These are phyloP conservation scores for Pseudofabraea citricarpa DNA, from an alignment of 2,329 filamentous ascomycete genomes.

Conservation along the genomic window DNA sequence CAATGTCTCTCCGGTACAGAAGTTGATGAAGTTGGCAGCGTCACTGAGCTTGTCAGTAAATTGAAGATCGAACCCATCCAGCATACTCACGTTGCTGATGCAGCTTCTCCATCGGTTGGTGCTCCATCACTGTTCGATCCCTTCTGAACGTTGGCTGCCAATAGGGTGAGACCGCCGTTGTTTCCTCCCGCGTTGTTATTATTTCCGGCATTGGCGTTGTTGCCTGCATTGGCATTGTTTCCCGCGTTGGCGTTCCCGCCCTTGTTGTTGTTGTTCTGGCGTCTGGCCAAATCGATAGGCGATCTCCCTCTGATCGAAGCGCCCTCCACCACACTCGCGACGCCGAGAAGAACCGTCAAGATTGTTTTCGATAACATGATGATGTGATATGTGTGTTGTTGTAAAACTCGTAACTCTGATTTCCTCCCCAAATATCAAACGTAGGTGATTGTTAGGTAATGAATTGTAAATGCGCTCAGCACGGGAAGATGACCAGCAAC, in stretches of 20 bases:
- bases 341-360: too few species aligned
- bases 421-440: too few species aligned
- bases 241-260: slow-evolving; percentile 1
- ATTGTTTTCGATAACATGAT: too few species aligned
- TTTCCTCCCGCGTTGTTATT: slow-evolving; percentile 22
- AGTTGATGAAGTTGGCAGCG: slow-evolving; percentile 24
- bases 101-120: slow-evolving; percentile 23
- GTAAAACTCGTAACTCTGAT: too few species aligned
- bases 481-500: not conserved
- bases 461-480: not conserved
- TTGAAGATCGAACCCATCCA: not conserved
- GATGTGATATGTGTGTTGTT: too few species aligned
- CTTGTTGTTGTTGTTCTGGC: not conserved
- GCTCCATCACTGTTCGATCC: slow-evolving; percentile 40
- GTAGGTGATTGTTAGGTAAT: too few species aligned
- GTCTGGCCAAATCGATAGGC: not conserved
- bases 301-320: not conserved
- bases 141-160: slow-evolving; percentile 15
- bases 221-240: slow-evolving; percentile 14
- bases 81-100: slow-evolving; percentile 25
- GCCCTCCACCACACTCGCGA: too few species aligned
- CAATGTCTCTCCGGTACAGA: slow-evolving; percentile 30
- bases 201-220: slow-evolving; percentile 16
- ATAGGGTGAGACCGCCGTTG: slow-evolving; percentile 32
- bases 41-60: slow-evolving; percentile 35